These are phyloP conservation scores for Endocalyx cinctus DNA, from an alignment of 2,329 filamentous ascomycete genomes.

Conservation along the genomic window DNA sequence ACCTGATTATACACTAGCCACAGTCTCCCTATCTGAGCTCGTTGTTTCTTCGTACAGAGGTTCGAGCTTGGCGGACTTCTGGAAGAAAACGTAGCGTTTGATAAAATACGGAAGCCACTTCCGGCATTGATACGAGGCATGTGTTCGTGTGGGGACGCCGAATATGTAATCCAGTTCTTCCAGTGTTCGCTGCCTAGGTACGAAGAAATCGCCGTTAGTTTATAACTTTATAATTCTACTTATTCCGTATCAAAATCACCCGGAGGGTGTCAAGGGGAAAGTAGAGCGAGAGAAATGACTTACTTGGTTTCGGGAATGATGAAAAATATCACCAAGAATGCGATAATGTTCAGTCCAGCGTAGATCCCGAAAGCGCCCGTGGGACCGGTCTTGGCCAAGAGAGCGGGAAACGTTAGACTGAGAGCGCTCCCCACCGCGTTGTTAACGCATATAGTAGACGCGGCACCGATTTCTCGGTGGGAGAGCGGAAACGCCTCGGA, in stretches of 20 bases:
- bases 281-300: no score
- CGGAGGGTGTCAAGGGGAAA: no score
- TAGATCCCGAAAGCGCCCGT: constrained; percentile 44
- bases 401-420: constrained; percentile 38
- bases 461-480: constrained; percentile 51
- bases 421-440: constrained; percentile 15
- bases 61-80: no score
- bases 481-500: constrained; percentile 62
- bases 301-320: constrained; percentile 36
- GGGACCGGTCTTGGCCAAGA: constrained; percentile 34
- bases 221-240: constrained; percentile 6
- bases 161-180: constrained; percentile 17
- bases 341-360: constrained; percentile 40
- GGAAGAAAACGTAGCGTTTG: no score
- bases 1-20: no score
- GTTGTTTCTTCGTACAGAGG: no score
- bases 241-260: no score
- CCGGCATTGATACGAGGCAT: constrained; percentile 16
- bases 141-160: constrained; percentile 11
- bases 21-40: no score
- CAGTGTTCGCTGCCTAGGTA: constrained; percentile 7
- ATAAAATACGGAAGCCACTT: no score
- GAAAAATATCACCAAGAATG: constrained; percentile 35
- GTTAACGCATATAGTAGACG: constrained; percentile 40
- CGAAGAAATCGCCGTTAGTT: neutral